These are phyloP conservation scores for Lactifluus piperatus DNA, from an alignment of 768 basidiomycete species.

Conservation along the genomic window DNA sequence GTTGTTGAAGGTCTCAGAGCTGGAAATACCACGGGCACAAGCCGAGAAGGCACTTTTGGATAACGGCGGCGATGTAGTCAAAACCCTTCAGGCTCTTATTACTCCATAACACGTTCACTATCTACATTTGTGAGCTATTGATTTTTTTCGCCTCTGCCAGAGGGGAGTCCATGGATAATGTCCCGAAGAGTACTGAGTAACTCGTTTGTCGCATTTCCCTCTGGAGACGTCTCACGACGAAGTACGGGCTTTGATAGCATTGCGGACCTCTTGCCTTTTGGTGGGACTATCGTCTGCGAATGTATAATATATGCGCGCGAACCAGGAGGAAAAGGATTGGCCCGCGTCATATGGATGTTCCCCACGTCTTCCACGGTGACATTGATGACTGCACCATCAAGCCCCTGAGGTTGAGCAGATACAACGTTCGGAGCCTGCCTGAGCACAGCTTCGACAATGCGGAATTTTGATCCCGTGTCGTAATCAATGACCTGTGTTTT, in stretches of 20 bases:
- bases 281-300: background rate
- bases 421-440: constrained; percentile 28
- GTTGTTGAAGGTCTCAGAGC: constrained; percentile 50
- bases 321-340: constrained; percentile 43
- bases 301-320: constrained; percentile 37
- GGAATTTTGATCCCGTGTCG: constrained; percentile 21
- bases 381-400: constrained; percentile 31
- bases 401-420: constrained; percentile 27
- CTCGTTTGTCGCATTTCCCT: background rate
- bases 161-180: background rate
- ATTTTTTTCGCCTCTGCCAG: background rate
- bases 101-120: constrained; percentile 5
- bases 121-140: background rate
- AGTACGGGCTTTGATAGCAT: background rate
- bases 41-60: constrained; percentile 52
- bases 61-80: constrained; percentile 43
- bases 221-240: background rate
- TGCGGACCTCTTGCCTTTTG: constrained; percentile 1
- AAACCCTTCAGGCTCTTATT: constrained; percentile 34
- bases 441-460: constrained; percentile 29
- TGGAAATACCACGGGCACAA: constrained; percentile 49
- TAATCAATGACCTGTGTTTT: constrained; percentile 5
- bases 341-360: constrained; percentile 26
- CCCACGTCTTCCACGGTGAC: constrained; percentile 28
- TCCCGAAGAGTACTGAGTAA: constrained; percentile 2